A percentile compares a stretch with the other conserved stretches of the same genome.
These are phyloP conservation scores for Beauveria scarabaeidicola DNA, from an alignment of 2,329 filamentous ascomycete species.

Conservation along the genomic window DNA sequence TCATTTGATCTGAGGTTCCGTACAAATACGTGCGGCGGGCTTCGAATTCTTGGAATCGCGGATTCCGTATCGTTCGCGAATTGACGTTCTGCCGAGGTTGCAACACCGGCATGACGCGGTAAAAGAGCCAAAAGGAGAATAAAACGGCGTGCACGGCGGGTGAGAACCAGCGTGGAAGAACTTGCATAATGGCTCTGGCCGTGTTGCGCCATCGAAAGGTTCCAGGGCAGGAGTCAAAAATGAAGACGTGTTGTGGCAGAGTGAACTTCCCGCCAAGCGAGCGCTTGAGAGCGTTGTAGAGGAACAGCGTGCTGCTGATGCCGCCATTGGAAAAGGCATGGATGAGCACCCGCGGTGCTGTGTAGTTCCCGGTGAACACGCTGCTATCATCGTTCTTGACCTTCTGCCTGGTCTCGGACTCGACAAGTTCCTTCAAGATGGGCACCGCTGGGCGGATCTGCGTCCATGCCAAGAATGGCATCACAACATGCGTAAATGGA, in stretches of 20 bases:
- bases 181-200: slow-evolving; percentile 31
- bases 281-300: slow-evolving; percentile 28
- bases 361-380: neutral
- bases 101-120: slow-evolving; percentile 21
- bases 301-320: slow-evolving; percentile 30
- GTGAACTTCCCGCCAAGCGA: slow-evolving; percentile 19
- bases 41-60: slow-evolving; percentile 26
- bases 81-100: slow-evolving; percentile 25
- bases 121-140: slow-evolving; percentile 23
- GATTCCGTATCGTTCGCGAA: slow-evolving; percentile 29
- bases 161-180: slow-evolving; percentile 25
- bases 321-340: slow-evolving; percentile 49
- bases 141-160: slow-evolving; percentile 29
- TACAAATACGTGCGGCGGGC: slow-evolving; percentile 44
- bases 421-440: slow-evolving; percentile 27
- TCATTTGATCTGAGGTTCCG: slow-evolving; percentile 37
- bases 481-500: slow-evolving; percentile 28
- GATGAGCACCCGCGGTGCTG: slow-evolving; percentile 27
- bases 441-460: slow-evolving; percentile 32
- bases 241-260: slow-evolving; percentile 20
- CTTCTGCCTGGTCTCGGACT: slow-evolving; percentile 11
- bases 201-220: slow-evolving; percentile 30
- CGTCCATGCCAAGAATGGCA: slow-evolving; percentile 21
- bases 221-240: slow-evolving; percentile 26
- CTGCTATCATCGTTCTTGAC: slow-evolving; percentile 12